These are phyloP conservation scores for Nicotiana obtusifolia DNA, from an alignment of 257 asterid species.

Conservation along the genomic window DNA sequence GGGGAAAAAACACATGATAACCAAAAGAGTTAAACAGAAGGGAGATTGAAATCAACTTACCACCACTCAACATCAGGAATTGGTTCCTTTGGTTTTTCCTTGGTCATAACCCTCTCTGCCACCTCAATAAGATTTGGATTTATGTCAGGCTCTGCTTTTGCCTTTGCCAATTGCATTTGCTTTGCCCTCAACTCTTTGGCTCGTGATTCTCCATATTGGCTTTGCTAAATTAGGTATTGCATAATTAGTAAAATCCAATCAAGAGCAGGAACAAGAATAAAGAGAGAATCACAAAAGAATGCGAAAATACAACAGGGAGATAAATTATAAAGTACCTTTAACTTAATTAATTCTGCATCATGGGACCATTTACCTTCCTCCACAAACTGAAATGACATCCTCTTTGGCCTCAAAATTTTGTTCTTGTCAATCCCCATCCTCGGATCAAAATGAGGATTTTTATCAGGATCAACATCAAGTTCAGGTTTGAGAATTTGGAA, in stretches of 20 bases:
- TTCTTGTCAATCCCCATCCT: conserved; percentile 78
- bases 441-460: conserved; percentile 82
- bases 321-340: conserved; percentile 44
- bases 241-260: background rate
- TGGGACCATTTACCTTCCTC: conserved; percentile 99
- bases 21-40: background rate
- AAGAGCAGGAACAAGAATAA: conserved; percentile 7
- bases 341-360: conserved; percentile 76
- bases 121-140: conserved; percentile 94
- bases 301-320: background rate
- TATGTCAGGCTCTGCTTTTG: conserved; percentile 82
- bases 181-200: conserved; percentile 84
- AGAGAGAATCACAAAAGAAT: background rate
- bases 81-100: conserved; percentile 73
- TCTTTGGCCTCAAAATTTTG: conserved; percentile 87
- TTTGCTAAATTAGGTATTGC: conserved; percentile 33
- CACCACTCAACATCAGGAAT: conserved; percentile 99
- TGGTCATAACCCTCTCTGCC: conserved; percentile 71
- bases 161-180: conserved; percentile 92
- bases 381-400: conserved; percentile 78
- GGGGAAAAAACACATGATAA: background rate
- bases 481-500: conserved; percentile 96
- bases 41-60: conserved; percentile 39
- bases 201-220: conserved; percentile 95
- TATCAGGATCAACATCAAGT: conserved; percentile 83